Conservation (phyloP, 345 rosid genomes). For the Arabis alpina region DNA sequence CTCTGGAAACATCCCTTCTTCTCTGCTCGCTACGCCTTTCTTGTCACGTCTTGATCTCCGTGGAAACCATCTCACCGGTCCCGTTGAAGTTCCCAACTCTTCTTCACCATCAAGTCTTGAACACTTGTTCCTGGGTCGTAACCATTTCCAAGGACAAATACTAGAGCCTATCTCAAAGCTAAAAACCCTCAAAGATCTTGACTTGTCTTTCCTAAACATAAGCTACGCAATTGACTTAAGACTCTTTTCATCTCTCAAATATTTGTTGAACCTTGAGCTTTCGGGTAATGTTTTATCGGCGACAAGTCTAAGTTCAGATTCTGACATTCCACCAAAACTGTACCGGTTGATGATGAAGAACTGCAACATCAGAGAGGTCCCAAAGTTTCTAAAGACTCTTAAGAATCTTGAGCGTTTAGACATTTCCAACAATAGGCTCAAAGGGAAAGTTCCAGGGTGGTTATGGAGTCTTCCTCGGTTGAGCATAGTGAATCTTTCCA, state of each 20-base stretch:
- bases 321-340: background rate
- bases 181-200: background rate
- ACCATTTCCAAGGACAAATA: background rate
- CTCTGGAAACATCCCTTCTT: constrained; percentile 18
- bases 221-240: constrained; percentile 10
- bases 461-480: constrained; percentile 16
- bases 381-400: constrained; percentile 2
- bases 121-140: background rate
- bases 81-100: constrained; percentile 1
- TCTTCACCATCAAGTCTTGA: background rate
- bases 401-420: constrained; percentile 7
- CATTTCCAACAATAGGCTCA: constrained; percentile 14
- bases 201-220: constrained; percentile 5
- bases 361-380: constrained; percentile 23
- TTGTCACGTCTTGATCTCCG: constrained; percentile 1
- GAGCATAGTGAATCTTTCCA: background rate
- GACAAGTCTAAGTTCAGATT: background rate
- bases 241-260: constrained; percentile 22
- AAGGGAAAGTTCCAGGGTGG: constrained; percentile 29
- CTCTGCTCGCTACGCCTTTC: background rate
- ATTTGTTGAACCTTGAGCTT: constrained; percentile 2
- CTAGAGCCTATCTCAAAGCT: constrained; percentile 24
- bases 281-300: constrained; percentile 2
- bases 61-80: background rate
- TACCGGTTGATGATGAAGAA: background rate